These are phyloP conservation scores for Chaetomium fimeti DNA, from an alignment of 495 filamentous ascomycete species.

Conservation along the genomic window DNA sequence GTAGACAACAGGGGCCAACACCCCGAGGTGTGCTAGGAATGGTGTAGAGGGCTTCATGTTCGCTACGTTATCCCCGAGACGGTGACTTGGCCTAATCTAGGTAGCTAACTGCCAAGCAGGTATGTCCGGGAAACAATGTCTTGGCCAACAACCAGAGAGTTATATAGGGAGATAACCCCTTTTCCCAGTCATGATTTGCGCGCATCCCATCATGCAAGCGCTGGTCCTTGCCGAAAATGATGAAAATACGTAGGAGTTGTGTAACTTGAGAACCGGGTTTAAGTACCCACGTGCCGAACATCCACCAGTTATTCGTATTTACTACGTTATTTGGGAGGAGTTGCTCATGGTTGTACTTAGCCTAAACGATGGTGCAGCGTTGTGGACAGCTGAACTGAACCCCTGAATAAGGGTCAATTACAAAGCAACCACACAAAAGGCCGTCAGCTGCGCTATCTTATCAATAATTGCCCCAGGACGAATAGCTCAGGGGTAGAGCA, in stretches of 20 bases:
- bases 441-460: background rate
- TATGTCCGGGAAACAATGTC: background rate
- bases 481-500: constrained; percentile 25
- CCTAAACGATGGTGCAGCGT: background rate
- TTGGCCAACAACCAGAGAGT: background rate
- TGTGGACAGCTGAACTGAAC: background rate
- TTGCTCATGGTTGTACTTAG: background rate
- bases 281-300: no score
- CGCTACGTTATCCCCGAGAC: background rate
- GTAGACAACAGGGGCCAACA: background rate
- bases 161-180: no score
- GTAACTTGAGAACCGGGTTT: no score
- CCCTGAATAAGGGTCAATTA: background rate
- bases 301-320: no score
- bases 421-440: background rate
- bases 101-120: background rate
- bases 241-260: no score
- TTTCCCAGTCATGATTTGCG: no score
- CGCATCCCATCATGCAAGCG: no score
- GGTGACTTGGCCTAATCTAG: background rate
- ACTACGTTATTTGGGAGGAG: no score
- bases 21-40: background rate
- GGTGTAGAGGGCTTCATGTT: background rate
- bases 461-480: constrained; percentile 7
- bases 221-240: no score